Evolutionary conservation across 2,329 filamentous ascomycete genomes (phyloP), one percentile per base, ranked within the genome.

Genomic region (Cercospora nicotianae): DNA sequence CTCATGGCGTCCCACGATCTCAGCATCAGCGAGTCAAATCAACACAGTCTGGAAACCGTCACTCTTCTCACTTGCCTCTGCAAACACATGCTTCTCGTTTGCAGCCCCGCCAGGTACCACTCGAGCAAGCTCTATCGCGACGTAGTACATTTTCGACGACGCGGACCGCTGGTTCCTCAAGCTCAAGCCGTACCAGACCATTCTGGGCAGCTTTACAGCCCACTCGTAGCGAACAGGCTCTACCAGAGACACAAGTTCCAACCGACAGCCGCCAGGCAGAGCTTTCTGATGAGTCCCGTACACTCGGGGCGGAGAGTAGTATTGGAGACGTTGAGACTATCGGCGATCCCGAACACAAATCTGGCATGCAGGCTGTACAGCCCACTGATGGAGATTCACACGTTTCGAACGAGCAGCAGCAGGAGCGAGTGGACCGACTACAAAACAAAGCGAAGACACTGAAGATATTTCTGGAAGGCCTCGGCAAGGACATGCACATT

Each of bases 381-480:
- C 10, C 12, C 23, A 53, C 13, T 8, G 48, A 53, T 28, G 23
- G 10, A 5, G 26, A 28, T 28, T 13, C 23, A 53, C 48, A 53
- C 48, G 23, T 8, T 28, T 30, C 23, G 23, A 53, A 9, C 23
- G 48, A 53, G 48, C 48, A 28, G 48, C 13, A n/a, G 23, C 48
- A 26, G 23, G 23, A n/a, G 20, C 48, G 48, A 26, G 23, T 28
- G 48, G 10, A 53, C 23, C 23, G 48, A n/a, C 23, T 53, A 16
- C 48, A 53, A 26, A 26, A 28, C 13, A 73, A 71, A 64, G 63
- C 67, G 5, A 61, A 62, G 33, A 67, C 61, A 26, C 67, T 74
- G 60, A 74, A 72, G 63, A 70, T 42, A 6, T 76, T 73, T 57
- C 60, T 76, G 13, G 63, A 72, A 42, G 72, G 69, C 16, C 67